phyloP scores from a whole-genome alignment of 257 asterid genomes.

The Jasminum sambac region DNA sequence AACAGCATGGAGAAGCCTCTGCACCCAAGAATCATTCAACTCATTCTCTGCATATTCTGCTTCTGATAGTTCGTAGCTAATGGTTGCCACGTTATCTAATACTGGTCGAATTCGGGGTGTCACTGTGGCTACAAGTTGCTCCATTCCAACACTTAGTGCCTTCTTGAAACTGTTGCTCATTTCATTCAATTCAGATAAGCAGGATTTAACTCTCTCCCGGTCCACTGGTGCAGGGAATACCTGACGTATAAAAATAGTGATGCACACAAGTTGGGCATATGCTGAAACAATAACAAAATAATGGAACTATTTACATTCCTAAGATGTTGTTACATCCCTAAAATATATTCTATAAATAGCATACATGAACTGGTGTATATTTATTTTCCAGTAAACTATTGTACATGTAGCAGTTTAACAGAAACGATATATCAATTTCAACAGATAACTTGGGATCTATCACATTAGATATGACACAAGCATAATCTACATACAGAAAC shows the following conservation, averaged over 20 bases:
- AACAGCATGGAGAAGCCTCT: constrained; percentile 88
- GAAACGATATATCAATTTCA: not conserved
- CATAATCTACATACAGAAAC: not conserved
- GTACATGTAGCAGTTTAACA: not conserved
- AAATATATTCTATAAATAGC: not conserved
- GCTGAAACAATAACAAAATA: constrained; percentile 11
- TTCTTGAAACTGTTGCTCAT: constrained; percentile 81
- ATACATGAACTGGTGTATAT: not conserved
- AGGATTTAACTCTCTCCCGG: constrained; percentile 80
- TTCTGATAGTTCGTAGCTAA: constrained; percentile 88
- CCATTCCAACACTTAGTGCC: constrained; percentile 67
- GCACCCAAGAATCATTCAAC: constrained; percentile 98
- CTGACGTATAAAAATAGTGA: constrained; percentile 35
- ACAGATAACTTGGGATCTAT: constrained; percentile 2
- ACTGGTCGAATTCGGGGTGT: constrained; percentile 85
- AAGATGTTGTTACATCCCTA: constrained; percentile 4
- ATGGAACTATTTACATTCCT: constrained; percentile 3
- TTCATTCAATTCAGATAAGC: constrained; percentile 85
- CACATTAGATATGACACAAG: not conserved
- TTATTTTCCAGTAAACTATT: constrained; percentile 1
- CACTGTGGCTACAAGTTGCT: constrained; percentile 75
- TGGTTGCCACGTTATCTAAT: constrained; percentile 79
- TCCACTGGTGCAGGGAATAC: constrained; percentile 80
- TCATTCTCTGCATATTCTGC: constrained; percentile 95
- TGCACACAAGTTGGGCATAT: not conserved